Evolutionary conservation across 805 yeast species (phyloP), one percentile per base, ranked within the genome.

Genomic region (Ogataea neopini): DNA sequence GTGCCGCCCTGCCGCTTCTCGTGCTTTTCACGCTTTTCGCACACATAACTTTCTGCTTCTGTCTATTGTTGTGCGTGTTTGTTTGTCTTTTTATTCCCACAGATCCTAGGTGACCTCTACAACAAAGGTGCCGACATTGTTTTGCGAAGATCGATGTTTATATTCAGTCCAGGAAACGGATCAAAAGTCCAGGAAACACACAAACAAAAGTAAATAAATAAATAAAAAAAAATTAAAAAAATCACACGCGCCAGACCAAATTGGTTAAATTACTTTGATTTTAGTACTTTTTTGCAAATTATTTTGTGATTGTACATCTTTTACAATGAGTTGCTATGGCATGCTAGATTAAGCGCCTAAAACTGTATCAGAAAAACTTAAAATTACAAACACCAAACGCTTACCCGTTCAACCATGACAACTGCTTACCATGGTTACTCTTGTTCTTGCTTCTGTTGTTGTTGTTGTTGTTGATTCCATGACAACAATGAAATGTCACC

Each of bases 401-500:
- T 38, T 22, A 17, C 4, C 25, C 22, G 35, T 10, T 32, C 25
- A 22, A 22, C 25, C 25, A 8, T 8, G 25, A 22, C 25, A 22
- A 22, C 25, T 22, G 25, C 5, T n/a, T 28, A 9, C 30, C 30
- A n/a, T 28, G 10, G 30, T 15, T 13, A 13, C 18, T n/a, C 17
- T 20, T 18, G 17, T 20, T 34, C 23, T 10, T 34, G 23, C 22
- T 18, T 14, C 22, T 18, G 37, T n/a, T 34, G 23, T 29, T 37
- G 40, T 28, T 37, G 29, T 29, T 13, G 29, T 35, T 29, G 29
- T 20, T 30, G 32, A 60, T 85, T 85, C 94, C 95, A 87, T 47
- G 87, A 81, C 54, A 87, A 71, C 54, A 76, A 69, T n/a, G 74
- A 71, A n/a, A 79, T 74, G 59, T 87, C 95, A 11, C 90, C 95